Evolutionary conservation across 805 yeast genomes (phyloP), one percentile per base, ranked within the genome.

Genomic region (Myxozyma geophila): DNA sequence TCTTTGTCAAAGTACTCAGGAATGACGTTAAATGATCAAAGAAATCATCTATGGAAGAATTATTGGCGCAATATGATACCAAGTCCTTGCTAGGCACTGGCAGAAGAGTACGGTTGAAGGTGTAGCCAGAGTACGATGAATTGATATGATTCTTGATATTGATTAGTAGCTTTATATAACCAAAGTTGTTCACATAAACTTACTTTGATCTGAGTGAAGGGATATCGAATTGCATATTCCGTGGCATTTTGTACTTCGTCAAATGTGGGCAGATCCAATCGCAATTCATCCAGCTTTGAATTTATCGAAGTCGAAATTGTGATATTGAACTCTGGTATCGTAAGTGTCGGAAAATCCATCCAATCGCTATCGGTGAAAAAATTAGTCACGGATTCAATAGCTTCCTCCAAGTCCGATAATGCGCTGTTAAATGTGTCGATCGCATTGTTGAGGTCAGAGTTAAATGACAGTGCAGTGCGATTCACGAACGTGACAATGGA

Each of bases 221-320:
- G 97, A 1, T 69, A 71, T 2, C 81, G 75, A 8, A 93, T 80
- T 46, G 86, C 69, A 0, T 72, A 60, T 49, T 84, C 80, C 0
- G 95, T 85, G 21, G 81, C 80, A 63, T 85, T 83, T 71, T 85
- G 82, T 2, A 90, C 86, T 7, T 81, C 80, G 1, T 82, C 83
- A 73, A 90, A 90, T 64, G 84, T 82, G 0, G 96, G 96, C 0
- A 88, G 76, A 1, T 83, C 78, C 0, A 77, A 75, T 21, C 82
- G 77, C 48, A 92, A 74, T 0, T 71, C 67, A 2, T 83, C 82
- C 17, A 95, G 78, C 36, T 85, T 83, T 1, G 74, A 73, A 67
- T 89, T 83, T 48, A 92, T 85, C 0, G 85, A 76, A 0, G 84
- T 70, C 0, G 97, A 90, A 12, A 95, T 88, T 15, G 82, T 72